Evolutionary conservation across 2,329 filamentous ascomycete species (phyloP).

Genomic region (Didymosphaeria variabile): DNA sequence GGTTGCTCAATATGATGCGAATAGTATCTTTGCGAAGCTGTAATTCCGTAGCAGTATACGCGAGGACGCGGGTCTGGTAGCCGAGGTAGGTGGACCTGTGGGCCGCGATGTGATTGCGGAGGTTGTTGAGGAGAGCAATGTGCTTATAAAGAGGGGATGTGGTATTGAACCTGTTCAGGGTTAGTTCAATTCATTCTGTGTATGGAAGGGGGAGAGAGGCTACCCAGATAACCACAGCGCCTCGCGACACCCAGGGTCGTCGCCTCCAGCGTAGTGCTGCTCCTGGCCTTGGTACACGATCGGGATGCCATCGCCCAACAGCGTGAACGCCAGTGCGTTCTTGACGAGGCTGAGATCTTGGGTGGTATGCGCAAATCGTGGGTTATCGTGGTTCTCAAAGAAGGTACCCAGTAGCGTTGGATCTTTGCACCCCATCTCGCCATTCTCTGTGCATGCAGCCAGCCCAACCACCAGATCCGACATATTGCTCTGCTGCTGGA

Average conservation of each 20-base stretch:
- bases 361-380: constrained; percentile 32
- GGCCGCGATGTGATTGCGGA: constrained; percentile 22
- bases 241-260: constrained; percentile 21
- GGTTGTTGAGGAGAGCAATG: constrained; percentile 25
- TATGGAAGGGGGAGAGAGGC: background rate
- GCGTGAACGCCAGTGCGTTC: constrained; percentile 37
- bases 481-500: constrained; percentile 14
- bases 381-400: constrained; percentile 40
- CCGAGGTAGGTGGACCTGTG: constrained; percentile 12
- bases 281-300: constrained; percentile 40
- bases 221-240: constrained; percentile 21
- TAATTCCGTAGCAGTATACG: constrained; percentile 21
- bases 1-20: constrained; percentile 24
- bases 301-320: constrained; percentile 38
- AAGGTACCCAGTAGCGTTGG: constrained; percentile 35
- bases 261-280: constrained; percentile 22
- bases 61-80: constrained; percentile 21
- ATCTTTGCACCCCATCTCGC: constrained; percentile 17
- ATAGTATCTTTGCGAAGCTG: constrained; percentile 24
- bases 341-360: constrained; percentile 33
- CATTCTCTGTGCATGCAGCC: constrained; percentile 14
- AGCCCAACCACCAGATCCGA: constrained; percentile 10
- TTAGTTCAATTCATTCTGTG: background rate
- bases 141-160: constrained; percentile 23
- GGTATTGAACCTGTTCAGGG: constrained; percentile 21